These are phyloP conservation scores for Neonothopanus nambi DNA, from an alignment of 1,284 basidiomycete genomes.

Conservation along the genomic window DNA sequence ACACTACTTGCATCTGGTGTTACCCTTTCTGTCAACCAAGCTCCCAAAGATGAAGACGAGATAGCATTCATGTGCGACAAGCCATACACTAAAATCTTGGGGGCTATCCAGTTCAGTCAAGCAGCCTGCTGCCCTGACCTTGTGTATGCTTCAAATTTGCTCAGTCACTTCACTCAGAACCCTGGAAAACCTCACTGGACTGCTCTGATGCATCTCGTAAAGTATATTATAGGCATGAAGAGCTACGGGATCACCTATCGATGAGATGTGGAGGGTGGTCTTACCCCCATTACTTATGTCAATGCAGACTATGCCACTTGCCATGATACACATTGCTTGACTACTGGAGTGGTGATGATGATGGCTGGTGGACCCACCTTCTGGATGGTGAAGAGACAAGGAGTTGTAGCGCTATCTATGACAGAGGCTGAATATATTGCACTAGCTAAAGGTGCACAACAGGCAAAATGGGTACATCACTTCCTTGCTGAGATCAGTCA, in stretches of 20 bases:
- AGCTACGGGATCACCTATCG: constrained; percentile 28
- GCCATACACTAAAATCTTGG: constrained; percentile 26
- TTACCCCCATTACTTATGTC: constrained; percentile 32
- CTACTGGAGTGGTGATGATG: constrained; percentile 30
- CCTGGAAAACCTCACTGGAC: constrained; percentile 31
- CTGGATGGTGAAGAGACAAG: constrained; percentile 33
- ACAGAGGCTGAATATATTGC: no score
- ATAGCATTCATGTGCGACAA: constrained; percentile 24
- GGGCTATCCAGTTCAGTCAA: constrained; percentile 31
- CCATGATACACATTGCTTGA: constrained; percentile 27
- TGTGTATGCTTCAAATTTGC: constrained; percentile 29
- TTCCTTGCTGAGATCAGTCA: constrained; percentile 30
- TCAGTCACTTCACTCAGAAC: no score
- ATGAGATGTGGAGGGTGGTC: not conserved
- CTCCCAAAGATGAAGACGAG: constrained; percentile 18
- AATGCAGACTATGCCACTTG: constrained; percentile 38
- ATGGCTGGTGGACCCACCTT: constrained; percentile 31
- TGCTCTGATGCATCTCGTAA: constrained; percentile 29
- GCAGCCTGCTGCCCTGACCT: constrained; percentile 32
- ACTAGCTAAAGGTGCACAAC: no score
- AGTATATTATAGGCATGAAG: constrained; percentile 32
- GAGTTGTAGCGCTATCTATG: constrained; percentile 31
- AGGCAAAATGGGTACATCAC: constrained; percentile 33
- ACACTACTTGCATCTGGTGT: constrained; percentile 24
- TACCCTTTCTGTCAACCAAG: constrained; percentile 16